Evolutionary conservation across 1,284 basidiomycete species (phyloP), one percentile per base, ranked within the genome.

Genomic region (Athelia sp.): DNA sequence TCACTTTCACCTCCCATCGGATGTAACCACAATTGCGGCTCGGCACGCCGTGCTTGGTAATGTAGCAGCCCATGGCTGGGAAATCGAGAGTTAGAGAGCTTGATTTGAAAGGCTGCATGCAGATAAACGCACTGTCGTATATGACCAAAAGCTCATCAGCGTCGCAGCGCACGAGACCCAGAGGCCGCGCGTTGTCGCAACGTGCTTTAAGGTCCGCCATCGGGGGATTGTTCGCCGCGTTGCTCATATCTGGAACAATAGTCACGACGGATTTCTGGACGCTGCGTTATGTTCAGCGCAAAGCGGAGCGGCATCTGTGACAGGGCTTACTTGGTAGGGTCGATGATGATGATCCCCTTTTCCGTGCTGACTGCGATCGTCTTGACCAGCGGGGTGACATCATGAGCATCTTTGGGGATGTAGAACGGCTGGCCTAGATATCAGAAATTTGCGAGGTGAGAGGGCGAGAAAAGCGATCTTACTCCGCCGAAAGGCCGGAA

Each of bases 1-100:
- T 66, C 10, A 82, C 85, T 52, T 74, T 79, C 50, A 74, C 75
- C 66, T 91, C 88, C 88, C 88, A 91, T 47, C 79, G 82, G 50
- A 90, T 76, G 59, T 79, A 88, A 1, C 75, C 74, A 10, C 70
- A 74, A 35, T 72, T 73, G 35, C 87, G 83, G 14, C 68, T 70
- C 1, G 86, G 87, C 3, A 69, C 61, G 4, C 89, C 89, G 54
- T 81, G 73, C 49, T 80, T 82, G 49, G 82, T 78, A 57, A 90
- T 78, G 62, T 86, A 90, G 58, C 79, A 87, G 13, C 87, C 89
- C 34, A 89, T 62, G 26, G 65, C 80, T 82, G 43, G 40, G 14
- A 26, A 13, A 13, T 6, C 6, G 26, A 13, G 13, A 6, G 13
- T 29, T 29, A 29, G 26, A 29, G 26, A 29, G 26, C n/a, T n/a